Base-by-base conservation (phyloP, 2,329 filamentous ascomycete species). In the Cladosporium sp. region DNA sequence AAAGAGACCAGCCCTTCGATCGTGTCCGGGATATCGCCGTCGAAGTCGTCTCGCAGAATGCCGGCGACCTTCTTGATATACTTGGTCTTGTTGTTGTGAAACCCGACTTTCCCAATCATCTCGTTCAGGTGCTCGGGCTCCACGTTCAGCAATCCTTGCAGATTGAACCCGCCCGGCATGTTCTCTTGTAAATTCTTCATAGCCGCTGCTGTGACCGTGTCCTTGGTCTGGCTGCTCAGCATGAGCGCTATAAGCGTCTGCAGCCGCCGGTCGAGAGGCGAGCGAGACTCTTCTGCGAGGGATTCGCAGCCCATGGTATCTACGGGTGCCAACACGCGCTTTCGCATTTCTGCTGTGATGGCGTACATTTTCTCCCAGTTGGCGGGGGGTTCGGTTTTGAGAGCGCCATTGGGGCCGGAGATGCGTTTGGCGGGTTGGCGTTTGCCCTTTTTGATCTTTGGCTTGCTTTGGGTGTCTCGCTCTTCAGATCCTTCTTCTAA, bases 241-340 rank as follows among this genome's bases (percentile, higher is more conserved):
- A 97, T 96, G 61, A 97, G 79, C 13, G 91, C 84, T 37, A 96
- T 80, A 28, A 97, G 82, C 3, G 90, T 96, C 68, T 97, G 92
- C 66, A 95, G 92, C 6, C 92, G 83, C 70, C 85, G 85, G 68
- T 87, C 82, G 56, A 77, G 72, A 15, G 78, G 77, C 0, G 75
- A 72, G 3, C 68, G 72, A 15, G 75, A 71, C 48, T 80, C 75
- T 56, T 83, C 77, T 2, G 89, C 89, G 9, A 94, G 79, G 7
- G 83, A 83, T 73, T 91, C 91, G 74, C 94, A 99, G 10, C 94
- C 94, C 92, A 97, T 97, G 0, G 93, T 97, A 72, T 99, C 94
- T 10, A 99, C 94, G 0, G 93, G 89, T 0, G 94, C 94, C 0
- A 82, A 73, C 37, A 82, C 88, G 74, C 77, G 82, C 70, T 70